Percentiles rank a stretch among this genome's conserved stretches.
These are phyloP conservation scores for Colletotrichum liaoningense DNA, from an alignment of 2,329 filamentous ascomycete species.

Conservation along the genomic window DNA sequence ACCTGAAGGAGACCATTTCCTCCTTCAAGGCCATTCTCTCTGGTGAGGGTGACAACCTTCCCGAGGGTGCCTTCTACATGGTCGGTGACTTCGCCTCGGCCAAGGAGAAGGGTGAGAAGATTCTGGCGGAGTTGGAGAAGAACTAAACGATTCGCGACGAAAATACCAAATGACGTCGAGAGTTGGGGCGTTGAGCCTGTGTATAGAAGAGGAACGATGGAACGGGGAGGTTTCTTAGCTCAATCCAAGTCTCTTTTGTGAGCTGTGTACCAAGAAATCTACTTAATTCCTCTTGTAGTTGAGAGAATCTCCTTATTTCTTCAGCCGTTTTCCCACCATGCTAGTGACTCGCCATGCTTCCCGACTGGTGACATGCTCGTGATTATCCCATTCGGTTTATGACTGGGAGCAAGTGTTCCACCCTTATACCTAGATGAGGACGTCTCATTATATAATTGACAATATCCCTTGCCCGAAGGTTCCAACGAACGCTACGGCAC, in stretches of 20 bases:
- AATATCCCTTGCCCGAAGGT: background rate
- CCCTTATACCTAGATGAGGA: no score
- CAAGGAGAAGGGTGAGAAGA: slow-evolving; percentile 98
- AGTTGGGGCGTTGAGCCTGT: slow-evolving; percentile 64
- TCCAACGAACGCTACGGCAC: background rate
- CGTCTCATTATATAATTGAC: background rate
- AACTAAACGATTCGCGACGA: slow-evolving; percentile 36
- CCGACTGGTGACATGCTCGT: background rate
- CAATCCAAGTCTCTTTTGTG: slow-evolving; percentile 69
- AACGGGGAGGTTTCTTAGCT: slow-evolving; percentile 62
- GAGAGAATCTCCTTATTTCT: slow-evolving; percentile 37
- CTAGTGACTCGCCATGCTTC: background rate
- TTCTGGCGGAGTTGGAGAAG: slow-evolving; percentile 91
- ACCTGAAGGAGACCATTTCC: slow-evolving; percentile 97
- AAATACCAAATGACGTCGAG: slow-evolving; percentile 36
- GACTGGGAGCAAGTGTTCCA: no score
- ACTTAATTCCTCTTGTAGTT: slow-evolving; percentile 59
- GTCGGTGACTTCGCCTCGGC: slow-evolving; percentile 95
- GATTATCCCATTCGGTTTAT: background rate
- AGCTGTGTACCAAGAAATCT: slow-evolving; percentile 71
- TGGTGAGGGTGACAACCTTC: slow-evolving; percentile 95
- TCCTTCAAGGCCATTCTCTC: slow-evolving; percentile 97
- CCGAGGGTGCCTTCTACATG: slow-evolving; percentile 97
- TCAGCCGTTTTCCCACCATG: background rate
- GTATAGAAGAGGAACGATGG: slow-evolving; percentile 69